Base-by-base conservation (phyloP, 2,329 filamentous ascomycete genomes). In the Calonectria ilicicola region DNA sequence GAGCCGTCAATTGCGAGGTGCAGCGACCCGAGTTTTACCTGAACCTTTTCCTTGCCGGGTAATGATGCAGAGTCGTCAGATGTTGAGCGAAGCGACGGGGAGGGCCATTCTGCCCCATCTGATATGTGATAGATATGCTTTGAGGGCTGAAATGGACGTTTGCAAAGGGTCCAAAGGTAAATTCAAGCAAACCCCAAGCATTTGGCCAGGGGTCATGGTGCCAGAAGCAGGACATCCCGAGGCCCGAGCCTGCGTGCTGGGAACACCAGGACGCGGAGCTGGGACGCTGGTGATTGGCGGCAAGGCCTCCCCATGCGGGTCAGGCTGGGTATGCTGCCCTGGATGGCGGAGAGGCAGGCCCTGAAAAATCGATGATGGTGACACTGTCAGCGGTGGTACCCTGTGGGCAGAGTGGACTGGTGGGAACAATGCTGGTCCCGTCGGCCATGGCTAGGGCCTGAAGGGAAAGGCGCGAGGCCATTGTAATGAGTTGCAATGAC, bases 221-320 rank as follows among this genome's bases (percentile, higher is more conserved):
- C 75, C 72, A 77, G 75, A 80, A 79, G 78, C 78, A 80, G 78
- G 74, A 80, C 78, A 80, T 80, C 75, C 78, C 76, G 77, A 79
- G 77, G 78, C 78, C 80, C 80, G 79, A 80, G 75, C 74, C 80
- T 74, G 71, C 70, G 79, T 80, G 69, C 74, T 79, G 77, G 80
- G 77, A 76, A 79, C 74, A 73, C 77, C 75, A 79, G 74, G 64
- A 76, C 75, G 62, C 53, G 72, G 72, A 72, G 72, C 76, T 75
- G 80, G 78, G 80, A 81, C 79, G 58, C 35, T 27, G 62, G 3
- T 81, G 75, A 82, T 82, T 82, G 80, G 80, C 40, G 19, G 7
- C 19, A 8, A 63, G 27, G 44, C 47, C 46, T 64, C 53, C 32
- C 70, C 65, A 62, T 44, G 65, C 72, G 72, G 76, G 63, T 40